Evolutionary conservation across 805 yeast genomes (phyloP), one percentile per base, ranked within the genome.

Genomic region (Starmerella kuoi): DNA sequence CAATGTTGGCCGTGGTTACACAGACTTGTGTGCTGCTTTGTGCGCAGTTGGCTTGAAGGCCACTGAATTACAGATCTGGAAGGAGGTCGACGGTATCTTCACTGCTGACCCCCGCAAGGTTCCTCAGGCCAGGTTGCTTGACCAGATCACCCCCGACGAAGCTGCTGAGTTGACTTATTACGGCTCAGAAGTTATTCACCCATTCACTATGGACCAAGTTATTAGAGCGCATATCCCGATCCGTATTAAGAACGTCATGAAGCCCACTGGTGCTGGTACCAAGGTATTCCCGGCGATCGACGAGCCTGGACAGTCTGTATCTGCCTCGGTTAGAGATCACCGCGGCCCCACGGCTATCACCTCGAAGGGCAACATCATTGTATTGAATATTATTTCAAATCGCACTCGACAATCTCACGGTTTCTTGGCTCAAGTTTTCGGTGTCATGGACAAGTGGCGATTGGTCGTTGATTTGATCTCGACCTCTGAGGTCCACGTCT

Each of bases 151-250:
- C 0, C 98, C 98, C 3, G 97, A 91, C 59, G 98, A 91, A 66
- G 98, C 98, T 4, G 91, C 97, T 0, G 98, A 91, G 66, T 73
- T 91, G 61, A 91, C 98, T 1, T 91, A 91, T 63, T 91, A 91
- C 59, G 98, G 98, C 35, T 79, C 93, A 2, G 98, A 91, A 65
- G 98, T 91, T 51, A 91, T 91, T 54, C 98, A 91, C 59, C 98
- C 98, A 3, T 87, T 91, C 68, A 91, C 98, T 19, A 91, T 91
- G 98, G 97, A 88, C 65, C 98, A 91, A 66, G 98, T 88, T 44
- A 91, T 91, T 55, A 76, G 78, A 53, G 96, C 96, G 20, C 83
- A 79, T 59, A 91, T 91, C 58, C 98, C 98, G 36, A 91, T 91
- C 60, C 76, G 96, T 59, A 91, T 91, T 56, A 91, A 91, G 63